phyloP scores from a whole-genome alignment of 2,329 filamentous ascomycete species.

The Talaromyces sp. region DNA sequence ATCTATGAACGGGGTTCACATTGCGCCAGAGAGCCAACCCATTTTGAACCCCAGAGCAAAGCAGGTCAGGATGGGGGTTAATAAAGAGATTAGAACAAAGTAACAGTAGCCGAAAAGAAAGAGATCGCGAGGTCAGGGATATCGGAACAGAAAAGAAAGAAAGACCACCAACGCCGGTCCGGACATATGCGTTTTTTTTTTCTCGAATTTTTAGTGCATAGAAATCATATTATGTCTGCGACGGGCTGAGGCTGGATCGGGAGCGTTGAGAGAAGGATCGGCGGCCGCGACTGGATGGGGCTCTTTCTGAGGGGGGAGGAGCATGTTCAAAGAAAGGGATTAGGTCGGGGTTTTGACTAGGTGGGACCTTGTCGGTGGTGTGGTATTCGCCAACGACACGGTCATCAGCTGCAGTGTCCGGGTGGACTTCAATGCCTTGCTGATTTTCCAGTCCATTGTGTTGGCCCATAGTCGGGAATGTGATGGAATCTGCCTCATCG shows the following conservation, averaged over 20 bases:
- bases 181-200: slow-evolving; percentile 8
- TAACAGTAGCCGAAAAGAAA: not conserved
- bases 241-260: slow-evolving; percentile 39
- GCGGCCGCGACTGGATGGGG: slow-evolving; percentile 38
- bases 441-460: slow-evolving; percentile 45
- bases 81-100: not conserved
- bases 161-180: slow-evolving; percentile 10
- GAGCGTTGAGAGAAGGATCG: slow-evolving; percentile 41
- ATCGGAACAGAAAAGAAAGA: slow-evolving; percentile 2
- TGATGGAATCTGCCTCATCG: slow-evolving; percentile 41
- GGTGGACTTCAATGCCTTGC: slow-evolving; percentile 51
- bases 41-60: not conserved
- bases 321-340: slow-evolving; percentile 49
- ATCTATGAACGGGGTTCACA: not conserved
- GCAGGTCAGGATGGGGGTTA: not conserved
- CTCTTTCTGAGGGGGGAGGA: slow-evolving; percentile 33
- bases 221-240: slow-evolving; percentile 16
- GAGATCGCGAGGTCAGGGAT: slow-evolving; percentile 1
- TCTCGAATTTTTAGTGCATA: not conserved
- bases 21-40: slow-evolving; percentile 1
- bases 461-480: slow-evolving; percentile 39
- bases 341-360: slow-evolving; percentile 51
- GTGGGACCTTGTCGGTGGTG: slow-evolving; percentile 40
- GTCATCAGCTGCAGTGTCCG: slow-evolving; percentile 49
- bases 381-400: slow-evolving; percentile 46